Conservation (phyloP, 2,329 filamentous ascomycete species). For the Catunica adiposa region DNA sequence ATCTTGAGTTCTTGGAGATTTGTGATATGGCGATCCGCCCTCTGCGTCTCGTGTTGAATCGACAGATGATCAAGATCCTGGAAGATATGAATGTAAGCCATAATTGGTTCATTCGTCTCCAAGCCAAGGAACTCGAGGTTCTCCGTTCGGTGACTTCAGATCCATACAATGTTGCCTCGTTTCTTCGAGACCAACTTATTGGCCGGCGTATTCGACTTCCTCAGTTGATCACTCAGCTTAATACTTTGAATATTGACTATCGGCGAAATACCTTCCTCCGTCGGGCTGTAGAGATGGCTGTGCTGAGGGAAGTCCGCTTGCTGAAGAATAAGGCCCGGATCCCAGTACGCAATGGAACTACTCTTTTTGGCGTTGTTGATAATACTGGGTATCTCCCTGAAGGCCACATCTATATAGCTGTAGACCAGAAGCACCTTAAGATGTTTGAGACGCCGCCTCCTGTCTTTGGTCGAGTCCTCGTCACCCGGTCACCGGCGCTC, state of each 20-base stretch:
- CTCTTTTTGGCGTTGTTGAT: constrained; percentile 70
- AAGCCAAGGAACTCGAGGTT: constrained; percentile 42
- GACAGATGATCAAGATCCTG: constrained; percentile 69
- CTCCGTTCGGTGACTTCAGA: constrained; percentile 43
- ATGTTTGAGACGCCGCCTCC: constrained; percentile 2
- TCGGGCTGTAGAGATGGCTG: constrained; percentile 50
- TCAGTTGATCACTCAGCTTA: constrained; percentile 42
- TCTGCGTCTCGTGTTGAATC: constrained; percentile 55
- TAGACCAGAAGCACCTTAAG: constrained; percentile 21
- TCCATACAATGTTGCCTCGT: constrained; percentile 45
- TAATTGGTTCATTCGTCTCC: constrained; percentile 46
- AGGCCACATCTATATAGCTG: constrained; percentile 51
- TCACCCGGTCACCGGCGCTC: constrained; percentile 66
- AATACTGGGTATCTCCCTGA: constrained; percentile 54
- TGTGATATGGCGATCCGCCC: constrained; percentile 53
- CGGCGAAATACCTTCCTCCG: constrained; percentile 52
- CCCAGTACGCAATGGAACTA: constrained; percentile 51
- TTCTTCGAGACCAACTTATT: constrained; percentile 46
- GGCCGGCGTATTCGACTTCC: constrained; percentile 43
- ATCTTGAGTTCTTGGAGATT: constrained; percentile 47
- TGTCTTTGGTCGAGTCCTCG: constrained; percentile 30
- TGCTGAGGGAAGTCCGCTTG: constrained; percentile 53
- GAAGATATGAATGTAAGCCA: constrained; percentile 53
- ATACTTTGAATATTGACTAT: constrained; percentile 45
- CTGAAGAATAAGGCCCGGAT: constrained; percentile 70